These are phyloP conservation scores for Fusarium armeniacum DNA, from an alignment of 2,329 filamentous ascomycete genomes.

Conservation along the genomic window DNA sequence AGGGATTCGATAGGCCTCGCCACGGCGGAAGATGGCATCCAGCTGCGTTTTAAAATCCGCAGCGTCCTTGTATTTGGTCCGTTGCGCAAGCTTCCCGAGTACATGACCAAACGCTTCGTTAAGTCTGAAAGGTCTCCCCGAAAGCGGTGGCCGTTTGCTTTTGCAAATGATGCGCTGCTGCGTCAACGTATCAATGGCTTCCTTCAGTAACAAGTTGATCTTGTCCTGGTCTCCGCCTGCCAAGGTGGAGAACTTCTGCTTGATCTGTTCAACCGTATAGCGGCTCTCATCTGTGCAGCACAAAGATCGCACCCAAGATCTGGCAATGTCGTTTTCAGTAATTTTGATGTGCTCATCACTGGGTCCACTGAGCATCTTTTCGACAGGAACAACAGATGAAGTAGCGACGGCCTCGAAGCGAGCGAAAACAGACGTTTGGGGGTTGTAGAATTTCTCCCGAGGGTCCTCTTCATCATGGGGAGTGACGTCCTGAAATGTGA, in stretches of 20 bases:
- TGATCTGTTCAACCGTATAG: conserved; percentile 64
- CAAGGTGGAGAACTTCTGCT: conserved; percentile 66
- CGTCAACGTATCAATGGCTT: conserved; percentile 64
- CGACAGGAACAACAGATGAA: conserved; percentile 57
- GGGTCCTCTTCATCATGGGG: conserved; percentile 58
- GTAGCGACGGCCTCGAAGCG: conserved; percentile 69
- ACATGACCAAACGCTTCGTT: conserved; percentile 70
- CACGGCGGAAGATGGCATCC: conserved; percentile 67
- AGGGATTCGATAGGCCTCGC: conserved; percentile 61
- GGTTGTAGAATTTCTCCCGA: conserved; percentile 70
- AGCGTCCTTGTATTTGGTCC: conserved; percentile 70
- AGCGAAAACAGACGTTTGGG: conserved; percentile 67
- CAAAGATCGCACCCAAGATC: conserved; percentile 72
- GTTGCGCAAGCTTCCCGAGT: conserved; percentile 69
- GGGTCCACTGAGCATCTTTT: conserved; percentile 23
- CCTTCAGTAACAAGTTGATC: conserved; percentile 62
- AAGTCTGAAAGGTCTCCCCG: conserved; percentile 73
- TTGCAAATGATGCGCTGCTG: conserved; percentile 69
- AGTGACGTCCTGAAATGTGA: conserved; percentile 56
- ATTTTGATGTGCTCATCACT: conserved; percentile 27
- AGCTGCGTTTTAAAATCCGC: conserved; percentile 71
- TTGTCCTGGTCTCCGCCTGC: conserved; percentile 56
- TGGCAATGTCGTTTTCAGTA: conserved; percentile 60
- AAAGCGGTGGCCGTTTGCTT: conserved; percentile 69
- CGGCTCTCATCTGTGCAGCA: conserved; percentile 66